These are phyloP conservation scores for Ajuga reptans DNA, from an alignment of 305 asterid species.

Conservation along the genomic window DNA sequence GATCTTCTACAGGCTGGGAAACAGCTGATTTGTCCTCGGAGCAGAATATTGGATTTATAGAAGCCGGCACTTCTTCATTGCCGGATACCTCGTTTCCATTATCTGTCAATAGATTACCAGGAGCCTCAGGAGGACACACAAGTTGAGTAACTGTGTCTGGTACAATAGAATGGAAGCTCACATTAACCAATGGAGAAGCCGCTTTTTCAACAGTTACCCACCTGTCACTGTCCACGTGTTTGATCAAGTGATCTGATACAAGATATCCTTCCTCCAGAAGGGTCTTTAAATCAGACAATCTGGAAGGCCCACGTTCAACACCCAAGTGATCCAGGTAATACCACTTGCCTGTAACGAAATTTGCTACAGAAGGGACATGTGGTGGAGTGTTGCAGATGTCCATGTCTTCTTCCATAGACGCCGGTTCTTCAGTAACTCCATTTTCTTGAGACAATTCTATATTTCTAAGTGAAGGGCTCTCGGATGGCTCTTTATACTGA, in stretches of 20 bases:
- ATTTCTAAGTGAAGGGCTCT: conserved; percentile 33
- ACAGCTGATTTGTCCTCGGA: conserved; percentile 29
- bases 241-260: conserved; percentile 87
- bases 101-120: conserved; percentile 86
- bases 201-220: conserved; percentile 97
- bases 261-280: conserved; percentile 76
- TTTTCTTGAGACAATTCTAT: conserved; percentile 49
- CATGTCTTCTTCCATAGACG: conserved; percentile 99
- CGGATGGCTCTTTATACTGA: conserved; percentile 34
- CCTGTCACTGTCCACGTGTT: conserved; percentile 77
- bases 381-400: conserved; percentile 98
- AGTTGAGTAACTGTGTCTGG: conserved; percentile 76
- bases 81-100: conserved; percentile 35
- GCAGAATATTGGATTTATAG: conserved; percentile 27
- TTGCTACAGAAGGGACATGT: conserved; percentile 51
- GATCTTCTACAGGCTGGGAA: conserved; percentile 38
- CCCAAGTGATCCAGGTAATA: conserved; percentile 76
- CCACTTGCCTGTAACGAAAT: conserved; percentile 76
- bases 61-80: conserved; percentile 32
- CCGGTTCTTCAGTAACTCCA: conserved; percentile 56
- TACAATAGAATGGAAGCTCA: conserved; percentile 57
- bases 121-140: conserved; percentile 96
- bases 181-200: conserved; percentile 70
- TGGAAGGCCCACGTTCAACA: conserved; percentile 78
- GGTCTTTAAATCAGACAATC: conserved; percentile 65